Percentiles rank a stretch among this genome's conserved stretches.
phyloP scores from a whole-genome alignment of 495 filamentous ascomycete genomes.

The Penicillium arizonense region DNA sequence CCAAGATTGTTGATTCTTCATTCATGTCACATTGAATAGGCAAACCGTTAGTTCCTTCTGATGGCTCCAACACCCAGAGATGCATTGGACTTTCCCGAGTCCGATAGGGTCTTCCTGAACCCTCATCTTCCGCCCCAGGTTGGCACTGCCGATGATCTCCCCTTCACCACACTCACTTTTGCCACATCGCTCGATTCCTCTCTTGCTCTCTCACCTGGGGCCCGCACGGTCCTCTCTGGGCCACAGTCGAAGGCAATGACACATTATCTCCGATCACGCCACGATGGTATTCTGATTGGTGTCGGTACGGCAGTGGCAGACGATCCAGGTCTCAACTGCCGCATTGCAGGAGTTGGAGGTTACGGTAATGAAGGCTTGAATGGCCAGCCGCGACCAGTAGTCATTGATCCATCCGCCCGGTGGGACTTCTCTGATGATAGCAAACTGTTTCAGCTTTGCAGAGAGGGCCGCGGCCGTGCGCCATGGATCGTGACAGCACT shows the following conservation, averaged over 20 bases:
- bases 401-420: slow-evolving; percentile 70
- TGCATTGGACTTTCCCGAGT: slow-evolving; percentile 36
- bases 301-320: slow-evolving; percentile 81
- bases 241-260: slow-evolving; percentile 86
- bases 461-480: slow-evolving; percentile 61
- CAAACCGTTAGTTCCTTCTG: not conserved
- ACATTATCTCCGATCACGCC: slow-evolving; percentile 78
- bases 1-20: not conserved
- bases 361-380: slow-evolving; percentile 43
- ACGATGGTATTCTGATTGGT: slow-evolving; percentile 86
- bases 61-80: slow-evolving; percentile 24
- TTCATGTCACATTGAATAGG: not conserved
- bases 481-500: slow-evolving; percentile 62
- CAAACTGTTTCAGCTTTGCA: slow-evolving; percentile 64
- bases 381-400: slow-evolving; percentile 71
- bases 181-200: slow-evolving; percentile 82
- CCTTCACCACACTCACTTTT: slow-evolving; percentile 80
- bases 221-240: slow-evolving; percentile 76
- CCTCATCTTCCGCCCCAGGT: slow-evolving; percentile 38
- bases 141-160: slow-evolving; percentile 25
- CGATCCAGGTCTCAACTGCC: slow-evolving; percentile 79
- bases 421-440: slow-evolving; percentile 60
- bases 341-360: slow-evolving; percentile 55
- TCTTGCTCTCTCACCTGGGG: slow-evolving; percentile 69
- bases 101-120: slow-evolving; percentile 40